A percentile compares a stretch with the other conserved stretches of the same genome.
Evolutionary conservation across 495 filamentous ascomycete genomes (phyloP).

Genomic region (Niebla homalea): DNA sequence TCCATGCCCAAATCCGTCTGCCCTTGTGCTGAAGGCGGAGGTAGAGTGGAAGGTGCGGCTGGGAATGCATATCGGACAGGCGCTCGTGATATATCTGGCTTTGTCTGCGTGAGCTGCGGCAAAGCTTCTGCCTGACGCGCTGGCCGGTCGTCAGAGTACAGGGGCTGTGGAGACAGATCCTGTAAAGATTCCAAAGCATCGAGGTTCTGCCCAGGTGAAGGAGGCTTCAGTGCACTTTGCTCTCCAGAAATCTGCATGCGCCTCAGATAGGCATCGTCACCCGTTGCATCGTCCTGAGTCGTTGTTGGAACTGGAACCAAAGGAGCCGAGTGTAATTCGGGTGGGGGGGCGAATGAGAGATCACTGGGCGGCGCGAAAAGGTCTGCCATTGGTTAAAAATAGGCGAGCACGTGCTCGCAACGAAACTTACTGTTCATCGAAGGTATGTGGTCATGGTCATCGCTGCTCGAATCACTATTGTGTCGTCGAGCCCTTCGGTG

Average conservation of each 20-base stretch:
- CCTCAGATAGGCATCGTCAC: constrained; percentile 59
- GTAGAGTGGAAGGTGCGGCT: constrained; percentile 41
- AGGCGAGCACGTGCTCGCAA: background rate
- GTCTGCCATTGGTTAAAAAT: constrained; percentile 24
- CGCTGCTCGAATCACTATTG: constrained; percentile 44
- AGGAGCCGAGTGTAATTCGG: background rate
- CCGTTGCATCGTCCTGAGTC: constrained; percentile 41
- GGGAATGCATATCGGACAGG: constrained; percentile 73
- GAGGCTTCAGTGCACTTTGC: constrained; percentile 14
- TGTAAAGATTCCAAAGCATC: constrained; percentile 20
- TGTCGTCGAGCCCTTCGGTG: constrained; percentile 45
- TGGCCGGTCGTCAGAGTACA: constrained; percentile 5
- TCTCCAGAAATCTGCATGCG: constrained; percentile 38
- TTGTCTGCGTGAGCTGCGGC: constrained; percentile 15
- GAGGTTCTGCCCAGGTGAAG: constrained; percentile 13
- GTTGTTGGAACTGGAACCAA: background rate
- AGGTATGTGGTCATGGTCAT: constrained; percentile 35
- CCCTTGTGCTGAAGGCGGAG: constrained; percentile 42
- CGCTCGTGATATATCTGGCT: constrained; percentile 63
- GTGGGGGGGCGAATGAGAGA: constrained; percentile 63
- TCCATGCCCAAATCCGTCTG: constrained; percentile 30
- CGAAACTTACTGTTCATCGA: constrained; percentile 36
- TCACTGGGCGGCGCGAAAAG: constrained; percentile 55
- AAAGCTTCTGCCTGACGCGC: background rate
- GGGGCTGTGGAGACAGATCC: constrained; percentile 22